A percentile compares a stretch with the other conserved stretches of the same genome.
phyloP scores from a whole-genome alignment of 192 early-diverging fungal species.

The Oehlia diaphana region DNA sequence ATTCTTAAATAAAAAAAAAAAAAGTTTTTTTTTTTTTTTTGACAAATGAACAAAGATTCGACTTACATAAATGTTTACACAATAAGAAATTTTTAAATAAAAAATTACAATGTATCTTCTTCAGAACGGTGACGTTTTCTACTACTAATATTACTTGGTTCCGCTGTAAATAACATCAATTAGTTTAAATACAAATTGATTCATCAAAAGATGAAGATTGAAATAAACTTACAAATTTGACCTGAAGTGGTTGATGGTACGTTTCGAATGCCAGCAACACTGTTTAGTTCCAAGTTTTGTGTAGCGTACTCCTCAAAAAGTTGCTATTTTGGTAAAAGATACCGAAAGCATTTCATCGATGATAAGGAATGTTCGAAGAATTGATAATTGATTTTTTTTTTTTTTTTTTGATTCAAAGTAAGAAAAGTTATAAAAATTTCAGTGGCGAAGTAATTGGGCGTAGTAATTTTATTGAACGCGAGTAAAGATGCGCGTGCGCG shows the following conservation, averaged over 20 bases:
- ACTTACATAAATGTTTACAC: background rate
- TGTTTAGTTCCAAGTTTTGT: background rate
- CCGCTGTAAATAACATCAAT: background rate
- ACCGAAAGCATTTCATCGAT: background rate
- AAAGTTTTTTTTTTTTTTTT: background rate
- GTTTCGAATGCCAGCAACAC: slow-evolving; percentile 5
- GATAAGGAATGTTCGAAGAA: background rate
- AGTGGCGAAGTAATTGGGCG: background rate
- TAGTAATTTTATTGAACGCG: background rate
- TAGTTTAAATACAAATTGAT: background rate
- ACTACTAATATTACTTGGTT: background rate
- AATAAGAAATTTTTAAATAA: background rate
- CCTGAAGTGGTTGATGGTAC: background rate
- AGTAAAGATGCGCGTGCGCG: background rate
- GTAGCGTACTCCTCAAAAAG: slow-evolving; percentile 10
- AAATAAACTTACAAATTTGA: background rate
- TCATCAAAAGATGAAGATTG: background rate
- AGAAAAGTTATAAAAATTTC: background rate
- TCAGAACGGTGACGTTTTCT: slow-evolving; percentile 11
- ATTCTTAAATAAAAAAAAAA: slow-evolving; percentile 3
- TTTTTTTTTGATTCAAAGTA: background rate
- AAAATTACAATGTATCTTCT: slow-evolving; percentile 17
- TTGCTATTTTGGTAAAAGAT: background rate
- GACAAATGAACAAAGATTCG: background rate
- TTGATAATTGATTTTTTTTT: background rate